These are phyloP conservation scores for Hansfordia pulvinata DNA, from an alignment of 2,329 filamentous ascomycete species.

Conservation along the genomic window DNA sequence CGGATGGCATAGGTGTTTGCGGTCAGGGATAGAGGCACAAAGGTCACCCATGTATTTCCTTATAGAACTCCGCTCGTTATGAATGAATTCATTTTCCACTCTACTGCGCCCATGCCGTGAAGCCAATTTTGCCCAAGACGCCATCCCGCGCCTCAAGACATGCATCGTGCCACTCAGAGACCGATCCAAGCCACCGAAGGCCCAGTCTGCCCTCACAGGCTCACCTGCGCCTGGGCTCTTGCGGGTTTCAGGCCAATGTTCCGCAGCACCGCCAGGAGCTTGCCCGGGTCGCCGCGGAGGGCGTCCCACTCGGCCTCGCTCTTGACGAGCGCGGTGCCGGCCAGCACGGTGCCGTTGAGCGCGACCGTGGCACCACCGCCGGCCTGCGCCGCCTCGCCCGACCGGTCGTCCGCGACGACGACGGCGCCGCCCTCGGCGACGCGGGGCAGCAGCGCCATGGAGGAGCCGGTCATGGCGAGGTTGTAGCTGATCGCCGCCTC, in stretches of 20 bases:
- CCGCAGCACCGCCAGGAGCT: slow-evolving; percentile 24
- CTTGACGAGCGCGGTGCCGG: slow-evolving; percentile 51
- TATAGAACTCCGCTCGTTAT: too few relatives aligned
- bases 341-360: slow-evolving; percentile 50
- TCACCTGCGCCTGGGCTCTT: not conserved
- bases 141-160: too few relatives aligned
- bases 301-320: slow-evolving; percentile 42
- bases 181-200: not conserved
- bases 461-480: slow-evolving; percentile 40
- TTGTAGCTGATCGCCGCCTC: slow-evolving; percentile 49
- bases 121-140: too few relatives aligned
- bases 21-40: too few relatives aligned
- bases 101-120: not conserved
- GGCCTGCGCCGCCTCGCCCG: slow-evolving; percentile 14
- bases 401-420: slow-evolving; percentile 10
- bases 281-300: slow-evolving; percentile 24
- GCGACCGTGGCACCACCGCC: slow-evolving; percentile 20
- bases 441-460: slow-evolving; percentile 41
- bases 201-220: not conserved
- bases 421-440: slow-evolving; percentile 35
- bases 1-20: too few relatives aligned
- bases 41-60: too few relatives aligned
- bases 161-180: too few relatives aligned
- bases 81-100: not conserved
- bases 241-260: slow-evolving; percentile 21